Conservation (phyloP, 306 rosid genomes). For the Mimosa bimucronata region DNA sequence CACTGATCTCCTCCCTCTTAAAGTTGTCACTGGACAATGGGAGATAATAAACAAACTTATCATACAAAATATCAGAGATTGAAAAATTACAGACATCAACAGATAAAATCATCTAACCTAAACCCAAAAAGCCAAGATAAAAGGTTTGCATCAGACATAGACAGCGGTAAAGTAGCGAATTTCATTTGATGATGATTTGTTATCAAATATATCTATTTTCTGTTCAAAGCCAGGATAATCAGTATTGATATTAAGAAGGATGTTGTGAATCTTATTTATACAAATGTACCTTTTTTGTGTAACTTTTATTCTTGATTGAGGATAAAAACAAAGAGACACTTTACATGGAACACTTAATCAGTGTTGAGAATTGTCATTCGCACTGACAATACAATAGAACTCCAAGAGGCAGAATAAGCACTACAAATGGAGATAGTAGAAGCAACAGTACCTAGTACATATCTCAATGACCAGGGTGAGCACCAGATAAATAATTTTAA, state of each 20-base stretch:
- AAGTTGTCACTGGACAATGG: conserved; percentile 44
- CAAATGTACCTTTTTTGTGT: too few relatives aligned
- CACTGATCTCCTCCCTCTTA: conserved; percentile 37
- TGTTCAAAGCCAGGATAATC: neutral
- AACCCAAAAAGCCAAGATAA: neutral
- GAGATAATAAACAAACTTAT: conserved; percentile 30
- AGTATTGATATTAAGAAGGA: neutral
- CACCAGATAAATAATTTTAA: too few relatives aligned
- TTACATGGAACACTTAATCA: too few relatives aligned
- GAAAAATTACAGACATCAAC: conserved; percentile 29
- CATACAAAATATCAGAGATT: conserved; percentile 18
- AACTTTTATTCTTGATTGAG: too few relatives aligned
- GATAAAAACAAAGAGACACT: too few relatives aligned
- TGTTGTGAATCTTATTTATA: neutral
- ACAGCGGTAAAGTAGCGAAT: conserved; percentile 2
- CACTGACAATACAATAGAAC: too few relatives aligned
- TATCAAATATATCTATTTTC: neutral
- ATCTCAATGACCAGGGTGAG: too few relatives aligned
- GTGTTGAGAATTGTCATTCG: too few relatives aligned
- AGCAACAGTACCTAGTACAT: too few relatives aligned
- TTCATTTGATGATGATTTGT: neutral
- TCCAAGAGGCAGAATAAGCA: too few relatives aligned
- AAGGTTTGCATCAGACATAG: conserved; percentile 1
- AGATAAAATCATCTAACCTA: conserved; percentile 6
- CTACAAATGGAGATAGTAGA: too few relatives aligned